phyloP scores from a whole-genome alignment of 345 rosid species.

The Dovyalis caffra region DNA sequence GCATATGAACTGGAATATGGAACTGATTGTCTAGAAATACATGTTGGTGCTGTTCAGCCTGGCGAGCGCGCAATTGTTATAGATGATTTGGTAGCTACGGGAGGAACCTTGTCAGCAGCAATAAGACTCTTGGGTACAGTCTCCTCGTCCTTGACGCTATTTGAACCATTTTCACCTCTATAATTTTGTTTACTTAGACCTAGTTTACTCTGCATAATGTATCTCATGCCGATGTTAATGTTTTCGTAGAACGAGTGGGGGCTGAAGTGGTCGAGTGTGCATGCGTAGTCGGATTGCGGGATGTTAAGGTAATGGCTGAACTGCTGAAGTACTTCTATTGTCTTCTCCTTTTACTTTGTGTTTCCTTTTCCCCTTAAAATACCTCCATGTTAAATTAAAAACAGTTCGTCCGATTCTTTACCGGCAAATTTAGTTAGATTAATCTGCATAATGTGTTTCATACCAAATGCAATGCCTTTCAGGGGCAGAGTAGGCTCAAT shows the following conservation, averaged over 20 bases:
- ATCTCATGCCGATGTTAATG: neutral
- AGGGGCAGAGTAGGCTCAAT: slow-evolving; percentile 68
- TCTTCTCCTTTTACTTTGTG: neutral
- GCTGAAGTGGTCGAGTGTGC: slow-evolving; percentile 73
- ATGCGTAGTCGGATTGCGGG: slow-evolving; percentile 78
- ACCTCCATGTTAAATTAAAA: neutral
- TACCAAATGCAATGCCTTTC: neutral
- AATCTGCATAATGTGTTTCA: neutral
- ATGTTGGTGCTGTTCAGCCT: slow-evolving; percentile 65
- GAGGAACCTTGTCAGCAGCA: slow-evolving; percentile 85
- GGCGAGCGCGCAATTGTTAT: slow-evolving; percentile 68
- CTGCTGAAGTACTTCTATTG: too few species aligned
- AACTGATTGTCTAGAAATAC: slow-evolving; percentile 80
- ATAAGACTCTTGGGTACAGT: slow-evolving; percentile 64
- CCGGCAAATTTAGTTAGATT: neutral
- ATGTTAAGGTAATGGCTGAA: slow-evolving; percentile 48
- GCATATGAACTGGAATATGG: slow-evolving; percentile 83
- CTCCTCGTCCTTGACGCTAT: neutral
- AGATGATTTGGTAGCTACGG: slow-evolving; percentile 88
- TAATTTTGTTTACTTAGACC: neutral
- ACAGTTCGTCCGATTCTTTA: neutral
- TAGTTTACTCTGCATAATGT: neutral
- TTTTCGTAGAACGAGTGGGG: slow-evolving; percentile 52
- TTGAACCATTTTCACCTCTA: neutral
- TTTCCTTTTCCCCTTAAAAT: neutral